Percentiles rank a stretch among this genome's conserved stretches.
These are phyloP conservation scores for Calophaca sinica DNA, from an alignment of 306 rosid genomes.

Conservation along the genomic window DNA sequence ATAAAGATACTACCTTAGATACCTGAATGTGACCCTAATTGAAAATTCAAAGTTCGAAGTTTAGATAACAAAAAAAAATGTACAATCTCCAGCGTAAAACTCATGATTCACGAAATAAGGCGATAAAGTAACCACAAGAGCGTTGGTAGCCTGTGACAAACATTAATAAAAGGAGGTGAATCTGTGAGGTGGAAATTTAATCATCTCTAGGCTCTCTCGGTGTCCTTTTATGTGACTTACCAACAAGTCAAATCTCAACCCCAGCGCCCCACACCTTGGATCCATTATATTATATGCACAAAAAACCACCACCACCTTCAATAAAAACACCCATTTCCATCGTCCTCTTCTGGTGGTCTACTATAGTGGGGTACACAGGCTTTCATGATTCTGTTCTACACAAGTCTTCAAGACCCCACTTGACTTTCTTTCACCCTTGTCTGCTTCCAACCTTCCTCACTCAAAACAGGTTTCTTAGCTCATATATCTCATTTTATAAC, in stretches of 20 bases:
- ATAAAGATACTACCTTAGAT: too few relatives aligned
- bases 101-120: constrained; percentile 47
- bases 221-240: constrained; percentile 47
- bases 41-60: constrained; percentile 47
- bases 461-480: constrained; percentile 2
- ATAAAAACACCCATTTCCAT: constrained; percentile 33
- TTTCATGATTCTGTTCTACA: constrained; percentile 42
- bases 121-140: constrained; percentile 61
- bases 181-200: constrained; percentile 60
- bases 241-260: constrained; percentile 41
- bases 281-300: constrained; percentile 19
- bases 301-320: constrained; percentile 6
- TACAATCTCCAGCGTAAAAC: constrained; percentile 28
- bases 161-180: constrained; percentile 76
- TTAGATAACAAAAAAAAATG: constrained; percentile 36
- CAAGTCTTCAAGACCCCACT: constrained; percentile 42
- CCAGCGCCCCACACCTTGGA: constrained; percentile 39
- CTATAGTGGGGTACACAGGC: constrained; percentile 42
- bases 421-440: constrained; percentile 44
- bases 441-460: constrained; percentile 35
- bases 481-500: not conserved
- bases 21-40: not conserved
- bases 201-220: constrained; percentile 33
- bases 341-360: constrained; percentile 51
- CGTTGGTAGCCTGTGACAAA: constrained; percentile 75